Evolutionary conservation across 2,329 filamentous ascomycete species (phyloP).

Genomic region (Pseudogymnoascus sp.): DNA sequence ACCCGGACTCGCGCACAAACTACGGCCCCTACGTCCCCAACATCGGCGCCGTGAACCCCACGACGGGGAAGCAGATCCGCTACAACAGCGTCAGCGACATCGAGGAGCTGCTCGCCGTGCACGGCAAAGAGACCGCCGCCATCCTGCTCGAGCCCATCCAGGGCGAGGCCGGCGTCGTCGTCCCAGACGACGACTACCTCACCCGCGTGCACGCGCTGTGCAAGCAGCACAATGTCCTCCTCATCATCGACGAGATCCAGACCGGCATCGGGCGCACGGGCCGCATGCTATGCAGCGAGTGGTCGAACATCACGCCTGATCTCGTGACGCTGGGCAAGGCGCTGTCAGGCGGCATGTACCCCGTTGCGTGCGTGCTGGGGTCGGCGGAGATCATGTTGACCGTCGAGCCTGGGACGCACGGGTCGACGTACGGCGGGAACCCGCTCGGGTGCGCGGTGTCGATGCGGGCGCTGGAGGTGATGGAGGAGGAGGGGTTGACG

Average conservation of each 20-base stretch:
- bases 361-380: constrained; percentile 87
- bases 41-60: constrained; percentile 68
- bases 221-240: constrained; percentile 87
- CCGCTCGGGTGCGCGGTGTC: constrained; percentile 91
- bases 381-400: constrained; percentile 91
- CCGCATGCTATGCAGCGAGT: constrained; percentile 87
- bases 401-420: constrained; percentile 91
- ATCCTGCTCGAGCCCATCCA: constrained; percentile 97
- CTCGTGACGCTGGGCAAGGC: constrained; percentile 93
- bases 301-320: constrained; percentile 91
- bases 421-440: constrained; percentile 97
- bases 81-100: constrained; percentile 83
- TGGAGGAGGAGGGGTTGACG: constrained; percentile 84
- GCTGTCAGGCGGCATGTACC: constrained; percentile 97
- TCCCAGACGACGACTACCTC: constrained; percentile 86
- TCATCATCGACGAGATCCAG: constrained; percentile 98
- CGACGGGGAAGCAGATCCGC: constrained; percentile 67
- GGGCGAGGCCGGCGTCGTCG: constrained; percentile 93
- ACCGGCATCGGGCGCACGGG: constrained; percentile 94
- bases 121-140: constrained; percentile 79
- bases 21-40: constrained; percentile 93
- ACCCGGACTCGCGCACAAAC: constrained; percentile 87
- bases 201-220: constrained; percentile 72
- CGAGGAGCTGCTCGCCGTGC: constrained; percentile 66
- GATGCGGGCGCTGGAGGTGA: constrained; percentile 86